Percentiles rank a stretch among this genome's conserved stretches.
Conservation (phyloP, 2,329 filamentous ascomycete species). For the Microcyclosporella mali region DNA sequence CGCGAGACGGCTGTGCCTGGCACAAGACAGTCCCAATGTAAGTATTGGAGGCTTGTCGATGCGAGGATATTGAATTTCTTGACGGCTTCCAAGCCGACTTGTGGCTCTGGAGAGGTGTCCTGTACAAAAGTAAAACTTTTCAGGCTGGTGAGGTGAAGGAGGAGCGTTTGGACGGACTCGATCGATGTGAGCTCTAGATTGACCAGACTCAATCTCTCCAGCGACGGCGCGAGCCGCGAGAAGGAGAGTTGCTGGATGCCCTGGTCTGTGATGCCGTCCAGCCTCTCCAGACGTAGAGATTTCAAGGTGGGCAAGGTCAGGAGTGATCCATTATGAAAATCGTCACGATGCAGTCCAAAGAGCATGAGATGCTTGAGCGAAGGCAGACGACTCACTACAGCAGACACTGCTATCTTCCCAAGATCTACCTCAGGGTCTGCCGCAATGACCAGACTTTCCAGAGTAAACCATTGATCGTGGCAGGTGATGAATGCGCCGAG, state of each 20-base stretch:
- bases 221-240: slow-evolving; percentile 39
- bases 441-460: slow-evolving; percentile 51
- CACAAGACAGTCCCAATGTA: slow-evolving; percentile 58
- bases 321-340: slow-evolving; percentile 52
- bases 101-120: slow-evolving; percentile 42
- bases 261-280: slow-evolving; percentile 51
- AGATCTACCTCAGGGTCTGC: slow-evolving; percentile 39
- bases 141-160: slow-evolving; percentile 43
- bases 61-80: slow-evolving; percentile 33
- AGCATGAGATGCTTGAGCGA: slow-evolving; percentile 49
- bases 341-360: slow-evolving; percentile 47
- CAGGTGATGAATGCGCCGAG: slow-evolving; percentile 50
- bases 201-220: slow-evolving; percentile 47
- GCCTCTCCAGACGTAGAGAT: slow-evolving; percentile 50
- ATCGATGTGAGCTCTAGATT: slow-evolving; percentile 50
- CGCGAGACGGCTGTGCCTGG: slow-evolving; percentile 53
- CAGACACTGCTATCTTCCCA: slow-evolving; percentile 51
- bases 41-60: slow-evolving; percentile 43
- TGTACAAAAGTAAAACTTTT: slow-evolving; percentile 49
- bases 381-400: slow-evolving; percentile 49
- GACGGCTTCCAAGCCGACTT: slow-evolving; percentile 37
- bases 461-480: slow-evolving; percentile 46
- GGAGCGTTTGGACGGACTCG: slow-evolving; percentile 46
- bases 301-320: slow-evolving; percentile 47
- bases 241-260: slow-evolving; percentile 47